A percentile compares a stretch with the other conserved stretches of the same genome.
phyloP scores from a whole-genome alignment of 768 basidiomycete species.

The Coprinellus micaceus region DNA sequence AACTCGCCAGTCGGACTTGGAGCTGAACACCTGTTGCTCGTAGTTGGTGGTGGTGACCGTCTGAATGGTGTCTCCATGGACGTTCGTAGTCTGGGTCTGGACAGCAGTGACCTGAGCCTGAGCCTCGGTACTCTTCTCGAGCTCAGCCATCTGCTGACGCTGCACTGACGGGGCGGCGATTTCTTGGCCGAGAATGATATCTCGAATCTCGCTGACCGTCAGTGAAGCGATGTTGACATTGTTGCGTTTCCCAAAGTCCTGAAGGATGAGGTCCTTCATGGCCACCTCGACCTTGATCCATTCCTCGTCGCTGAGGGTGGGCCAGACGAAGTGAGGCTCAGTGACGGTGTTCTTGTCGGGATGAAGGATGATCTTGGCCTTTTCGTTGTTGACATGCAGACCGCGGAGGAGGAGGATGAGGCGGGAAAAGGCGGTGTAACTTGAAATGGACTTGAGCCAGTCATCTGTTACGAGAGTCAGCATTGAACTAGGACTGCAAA shows the following conservation, averaged over 20 bases:
- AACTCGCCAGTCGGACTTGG: constrained; percentile 99
- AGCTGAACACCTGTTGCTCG: constrained; percentile 97
- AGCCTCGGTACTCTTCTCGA: constrained; percentile 95
- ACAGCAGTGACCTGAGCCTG: constrained; percentile 93
- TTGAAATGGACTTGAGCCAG: constrained; percentile 98
- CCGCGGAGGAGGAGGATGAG: constrained; percentile 95
- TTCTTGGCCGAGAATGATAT: constrained; percentile 98
- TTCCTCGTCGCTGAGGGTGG: constrained; percentile 86
- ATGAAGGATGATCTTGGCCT: constrained; percentile 96
- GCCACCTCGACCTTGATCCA: constrained; percentile 99
- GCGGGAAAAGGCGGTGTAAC: constrained; percentile 98
- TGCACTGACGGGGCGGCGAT: constrained; percentile 94
- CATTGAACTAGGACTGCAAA: background rate
- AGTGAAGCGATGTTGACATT: constrained; percentile 97
- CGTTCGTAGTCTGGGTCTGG: constrained; percentile 96
- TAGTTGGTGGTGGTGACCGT: constrained; percentile 97
- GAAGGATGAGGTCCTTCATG: constrained; percentile 91
- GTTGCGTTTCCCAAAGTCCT: constrained; percentile 99
- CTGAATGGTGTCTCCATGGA: constrained; percentile 94
- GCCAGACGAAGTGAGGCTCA: constrained; percentile 98
- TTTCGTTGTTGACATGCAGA: constrained; percentile 98
- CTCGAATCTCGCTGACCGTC: constrained; percentile 93
- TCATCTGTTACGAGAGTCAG: constrained; percentile 56
- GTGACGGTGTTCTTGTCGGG: constrained; percentile 97
- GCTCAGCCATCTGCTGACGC: constrained; percentile 98